These are phyloP conservation scores for Rehmannia glutinosa DNA, from an alignment of 257 asterid genomes.

Conservation along the genomic window DNA sequence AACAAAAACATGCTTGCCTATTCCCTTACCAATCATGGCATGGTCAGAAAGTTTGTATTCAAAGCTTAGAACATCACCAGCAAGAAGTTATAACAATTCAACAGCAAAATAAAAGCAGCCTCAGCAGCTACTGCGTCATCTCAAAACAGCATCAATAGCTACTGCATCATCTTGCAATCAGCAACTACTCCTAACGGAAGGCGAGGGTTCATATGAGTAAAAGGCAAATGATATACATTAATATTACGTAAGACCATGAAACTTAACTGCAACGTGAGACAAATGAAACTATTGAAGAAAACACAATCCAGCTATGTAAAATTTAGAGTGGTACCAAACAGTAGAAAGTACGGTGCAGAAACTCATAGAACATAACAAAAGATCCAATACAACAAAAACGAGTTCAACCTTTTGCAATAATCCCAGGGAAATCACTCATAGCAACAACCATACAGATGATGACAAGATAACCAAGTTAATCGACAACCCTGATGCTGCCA, in stretches of 20 bases:
- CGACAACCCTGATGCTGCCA: slow-evolving; percentile 17
- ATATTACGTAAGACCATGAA: not conserved
- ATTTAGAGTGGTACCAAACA: not conserved
- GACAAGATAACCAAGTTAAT: slow-evolving; percentile 29
- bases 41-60: slow-evolving; percentile 25
- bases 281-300: not conserved
- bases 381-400: slow-evolving; percentile 41
- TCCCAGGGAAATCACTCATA: slow-evolving; percentile 28
- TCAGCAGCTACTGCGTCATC: slow-evolving; percentile 42
- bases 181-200: slow-evolving; percentile 63
- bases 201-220: slow-evolving; percentile 48
- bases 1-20: slow-evolving; percentile 8
- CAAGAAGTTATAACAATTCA: slow-evolving; percentile 44
- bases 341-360: slow-evolving; percentile 24
- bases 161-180: slow-evolving; percentile 54
- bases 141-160: slow-evolving; percentile 50
- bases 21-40: slow-evolving; percentile 49
- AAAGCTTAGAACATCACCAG: slow-evolving; percentile 33
- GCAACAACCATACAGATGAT: slow-evolving; percentile 43
- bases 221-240: slow-evolving; percentile 11
- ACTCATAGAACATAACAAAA: slow-evolving; percentile 19
- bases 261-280: not conserved
- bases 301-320: not conserved
- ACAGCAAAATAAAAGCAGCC: slow-evolving; percentile 45
- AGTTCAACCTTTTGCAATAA: slow-evolving; percentile 46